These are phyloP conservation scores for Dioscorea cayenensis DNA, from an alignment of 116 monocot genomes.

Conservation along the genomic window DNA sequence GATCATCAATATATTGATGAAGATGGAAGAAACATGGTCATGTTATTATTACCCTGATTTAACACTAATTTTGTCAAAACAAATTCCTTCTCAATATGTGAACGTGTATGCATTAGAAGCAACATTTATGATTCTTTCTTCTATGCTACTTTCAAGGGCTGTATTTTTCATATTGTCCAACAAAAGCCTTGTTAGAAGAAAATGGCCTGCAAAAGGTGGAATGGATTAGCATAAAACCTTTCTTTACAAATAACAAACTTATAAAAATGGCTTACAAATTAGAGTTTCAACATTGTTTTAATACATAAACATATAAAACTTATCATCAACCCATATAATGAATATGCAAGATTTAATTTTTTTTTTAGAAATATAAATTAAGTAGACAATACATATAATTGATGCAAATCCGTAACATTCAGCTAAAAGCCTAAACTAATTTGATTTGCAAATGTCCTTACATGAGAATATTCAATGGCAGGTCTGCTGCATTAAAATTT, in stretches of 20 bases:
- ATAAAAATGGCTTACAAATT: too few relatives aligned
- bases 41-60: constrained; percentile 33
- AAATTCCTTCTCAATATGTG: constrained; percentile 44
- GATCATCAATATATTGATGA: too few relatives aligned
- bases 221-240: too few relatives aligned
- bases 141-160: constrained; percentile 21
- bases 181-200: constrained; percentile 73
- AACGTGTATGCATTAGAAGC: constrained; percentile 40
- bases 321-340: too few relatives aligned
- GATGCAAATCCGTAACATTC: neutral
- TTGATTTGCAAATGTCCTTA: too few relatives aligned
- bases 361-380: neutral
- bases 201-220: constrained; percentile 54
- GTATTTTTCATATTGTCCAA: constrained; percentile 70
- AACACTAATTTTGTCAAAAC: constrained; percentile 68
- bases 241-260: too few relatives aligned
- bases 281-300: neutral
- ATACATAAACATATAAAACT: neutral
- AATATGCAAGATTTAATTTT: too few relatives aligned
- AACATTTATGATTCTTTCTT: constrained; percentile 67
- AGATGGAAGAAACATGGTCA: neutral
- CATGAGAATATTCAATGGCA: constrained; percentile 59
- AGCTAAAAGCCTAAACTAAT: neutral
- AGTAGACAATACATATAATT: neutral
- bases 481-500: constrained; percentile 25